These are phyloP conservation scores for Rhizopogon roseolus DNA, from an alignment of 768 basidiomycete species.

Conservation along the genomic window DNA sequence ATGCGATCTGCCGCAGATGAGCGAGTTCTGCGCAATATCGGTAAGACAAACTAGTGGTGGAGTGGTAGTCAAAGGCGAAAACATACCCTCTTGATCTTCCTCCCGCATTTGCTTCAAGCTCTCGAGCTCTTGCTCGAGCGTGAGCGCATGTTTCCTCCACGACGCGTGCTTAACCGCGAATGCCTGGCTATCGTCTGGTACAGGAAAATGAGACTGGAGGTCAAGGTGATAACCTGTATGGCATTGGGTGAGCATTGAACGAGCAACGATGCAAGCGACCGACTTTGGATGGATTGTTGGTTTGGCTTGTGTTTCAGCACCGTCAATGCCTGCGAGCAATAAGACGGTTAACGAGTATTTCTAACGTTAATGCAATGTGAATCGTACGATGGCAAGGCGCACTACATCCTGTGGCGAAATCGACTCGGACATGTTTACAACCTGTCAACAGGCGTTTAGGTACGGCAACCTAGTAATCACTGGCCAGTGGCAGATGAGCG, in stretches of 20 bases:
- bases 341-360: background rate
- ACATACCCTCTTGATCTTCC: conserved; percentile 19
- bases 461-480: too few relatives aligned
- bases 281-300: conserved; percentile 20
- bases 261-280: background rate
- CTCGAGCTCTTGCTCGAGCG: conserved; percentile 21
- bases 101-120: conserved; percentile 15
- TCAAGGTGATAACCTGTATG: conserved; percentile 22
- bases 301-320: conserved; percentile 21
- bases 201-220: conserved; percentile 20
- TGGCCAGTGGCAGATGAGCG: too few relatives aligned
- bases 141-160: conserved; percentile 24
- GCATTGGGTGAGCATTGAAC: background rate
- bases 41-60: background rate
- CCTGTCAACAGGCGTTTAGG: too few relatives aligned
- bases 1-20: conserved; percentile 10
- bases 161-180: conserved; percentile 1
- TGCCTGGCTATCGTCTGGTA: background rate
- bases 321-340: conserved; percentile 13
- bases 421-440: background rate
- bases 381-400: background rate
- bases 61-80: background rate
- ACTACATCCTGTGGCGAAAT: background rate
- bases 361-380: background rate
- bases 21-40: conserved; percentile 13